Conservation (phyloP, 441 rosid genomes). For the Breynia disticha region DNA sequence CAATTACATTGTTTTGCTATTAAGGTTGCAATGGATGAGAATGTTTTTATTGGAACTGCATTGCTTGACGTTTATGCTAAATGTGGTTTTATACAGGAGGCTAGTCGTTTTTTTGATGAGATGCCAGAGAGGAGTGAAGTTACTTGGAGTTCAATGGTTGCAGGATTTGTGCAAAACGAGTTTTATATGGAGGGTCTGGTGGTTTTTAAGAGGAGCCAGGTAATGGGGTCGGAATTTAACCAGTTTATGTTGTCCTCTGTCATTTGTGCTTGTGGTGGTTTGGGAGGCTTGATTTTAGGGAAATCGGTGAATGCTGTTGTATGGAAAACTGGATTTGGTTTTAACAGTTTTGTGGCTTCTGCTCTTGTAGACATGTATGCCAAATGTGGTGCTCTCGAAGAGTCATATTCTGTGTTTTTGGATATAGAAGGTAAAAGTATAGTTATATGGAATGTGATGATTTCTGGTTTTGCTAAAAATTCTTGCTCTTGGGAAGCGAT, state of each 20-base stretch:
- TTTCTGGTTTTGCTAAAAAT: constrained; percentile 64
- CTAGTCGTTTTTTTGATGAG: constrained; percentile 44
- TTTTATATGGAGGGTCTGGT: constrained; percentile 56
- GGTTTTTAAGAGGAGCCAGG: constrained; percentile 33
- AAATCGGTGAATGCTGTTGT: constrained; percentile 49
- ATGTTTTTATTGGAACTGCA: constrained; percentile 59
- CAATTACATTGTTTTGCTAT: constrained; percentile 56
- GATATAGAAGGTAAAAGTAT: constrained; percentile 33
- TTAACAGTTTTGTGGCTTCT: constrained; percentile 44
- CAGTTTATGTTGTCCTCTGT: constrained; percentile 58
- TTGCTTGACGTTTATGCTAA: constrained; percentile 75
- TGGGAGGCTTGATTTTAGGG: constrained; percentile 59
- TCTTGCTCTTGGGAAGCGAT: constrained; percentile 45
- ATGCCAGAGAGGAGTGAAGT: constrained; percentile 58
- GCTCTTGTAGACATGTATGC: constrained; percentile 77
- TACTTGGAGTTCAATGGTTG: constrained; percentile 78
- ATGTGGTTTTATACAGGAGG: constrained; percentile 42
- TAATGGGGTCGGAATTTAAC: constrained; percentile 31
- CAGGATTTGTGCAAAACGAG: constrained; percentile 63
- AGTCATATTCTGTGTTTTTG: constrained; percentile 43
- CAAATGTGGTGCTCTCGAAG: constrained; percentile 55
- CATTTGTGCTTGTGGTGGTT: constrained; percentile 52
- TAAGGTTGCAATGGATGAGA: constrained; percentile 41
- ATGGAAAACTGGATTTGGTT: constrained; percentile 43
- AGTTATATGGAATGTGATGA: constrained; percentile 67